Percentiles rank a stretch among this genome's conserved stretches.
Conservation (phyloP, 2,329 filamentous ascomycete species). For the Penicillium hesseltinei region DNA sequence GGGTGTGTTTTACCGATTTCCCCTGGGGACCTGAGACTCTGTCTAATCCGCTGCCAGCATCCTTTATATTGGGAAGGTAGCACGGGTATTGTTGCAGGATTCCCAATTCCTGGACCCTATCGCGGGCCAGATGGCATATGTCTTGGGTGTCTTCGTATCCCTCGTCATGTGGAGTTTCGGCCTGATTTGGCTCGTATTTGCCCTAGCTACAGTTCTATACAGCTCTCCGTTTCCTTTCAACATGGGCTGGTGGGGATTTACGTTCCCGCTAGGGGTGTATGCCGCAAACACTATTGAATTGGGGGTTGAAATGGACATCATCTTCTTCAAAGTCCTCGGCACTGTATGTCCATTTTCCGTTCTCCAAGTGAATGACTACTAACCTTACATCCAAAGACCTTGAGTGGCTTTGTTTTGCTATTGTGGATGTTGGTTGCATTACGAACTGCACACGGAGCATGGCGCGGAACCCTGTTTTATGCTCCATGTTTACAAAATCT, state of each 20-base stretch:
- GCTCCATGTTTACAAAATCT: constrained; percentile 50
- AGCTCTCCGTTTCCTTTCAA: constrained; percentile 53
- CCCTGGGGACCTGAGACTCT: constrained; percentile 25
- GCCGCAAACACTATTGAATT: constrained; percentile 36
- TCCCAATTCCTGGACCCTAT: constrained; percentile 38
- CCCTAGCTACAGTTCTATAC: constrained; percentile 44
- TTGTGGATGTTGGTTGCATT: constrained; percentile 52
- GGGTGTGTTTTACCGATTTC: constrained; percentile 27
- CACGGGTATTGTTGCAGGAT: constrained; percentile 42
- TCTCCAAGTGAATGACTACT: neutral
- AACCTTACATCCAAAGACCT: constrained; percentile 32
- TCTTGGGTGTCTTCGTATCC: constrained; percentile 55
- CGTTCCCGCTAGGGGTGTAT: constrained; percentile 56
- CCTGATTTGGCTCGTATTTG: constrained; percentile 56
- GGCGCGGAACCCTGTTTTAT: constrained; percentile 48
- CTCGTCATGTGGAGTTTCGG: constrained; percentile 59
- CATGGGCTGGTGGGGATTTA: constrained; percentile 61
- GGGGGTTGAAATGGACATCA: constrained; percentile 49
- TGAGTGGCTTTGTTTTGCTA: constrained; percentile 48
- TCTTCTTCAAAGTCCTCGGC: constrained; percentile 55
- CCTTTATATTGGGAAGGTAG: constrained; percentile 49
- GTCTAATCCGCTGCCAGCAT: constrained; percentile 41
- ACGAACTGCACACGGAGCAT: constrained; percentile 46
- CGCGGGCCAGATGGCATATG: constrained; percentile 57
- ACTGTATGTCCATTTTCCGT: constrained; percentile 34